phyloP scores from a whole-genome alignment of 768 basidiomycete genomes.

The Pholiota microspora region DNA sequence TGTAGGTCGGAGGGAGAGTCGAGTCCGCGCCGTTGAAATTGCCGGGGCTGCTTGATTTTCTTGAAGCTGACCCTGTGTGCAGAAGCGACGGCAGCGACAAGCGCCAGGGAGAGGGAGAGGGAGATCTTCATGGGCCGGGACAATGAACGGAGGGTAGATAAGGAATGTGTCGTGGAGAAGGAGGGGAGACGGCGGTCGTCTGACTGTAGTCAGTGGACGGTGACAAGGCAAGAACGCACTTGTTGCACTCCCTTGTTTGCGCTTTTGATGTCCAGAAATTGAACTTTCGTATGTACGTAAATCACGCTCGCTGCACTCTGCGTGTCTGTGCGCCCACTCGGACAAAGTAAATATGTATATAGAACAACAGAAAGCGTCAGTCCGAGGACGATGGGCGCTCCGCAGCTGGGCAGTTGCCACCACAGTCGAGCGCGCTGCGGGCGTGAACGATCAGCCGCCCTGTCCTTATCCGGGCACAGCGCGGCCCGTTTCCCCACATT shows the following conservation, averaged over 20 bases:
- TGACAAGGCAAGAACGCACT: conserved; percentile 1
- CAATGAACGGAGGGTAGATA: conserved; percentile 21
- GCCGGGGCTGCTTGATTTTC: conserved; percentile 34
- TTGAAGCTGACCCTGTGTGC: conserved; percentile 49
- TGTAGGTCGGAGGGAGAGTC: conserved; percentile 28
- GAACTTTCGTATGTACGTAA: not conserved
- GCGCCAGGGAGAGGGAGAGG: conserved; percentile 34
- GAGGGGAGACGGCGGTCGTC: conserved; percentile 15
- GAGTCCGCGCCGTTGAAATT: conserved; percentile 36
- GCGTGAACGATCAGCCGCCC: not conserved
- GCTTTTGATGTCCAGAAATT: conserved; percentile 6
- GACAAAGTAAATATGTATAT: not conserved
- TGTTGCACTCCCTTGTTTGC: conserved; percentile 16
- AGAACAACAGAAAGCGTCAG: not conserved
- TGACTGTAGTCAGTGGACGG: not conserved
- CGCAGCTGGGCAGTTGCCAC: conserved; percentile 2
- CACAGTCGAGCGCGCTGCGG: not conserved
- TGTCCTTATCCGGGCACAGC: not conserved
- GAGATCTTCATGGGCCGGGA: conserved; percentile 38
- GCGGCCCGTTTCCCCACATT: conserved; percentile 2
- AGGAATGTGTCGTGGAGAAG: conserved; percentile 23
- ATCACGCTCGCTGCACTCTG: not conserved
- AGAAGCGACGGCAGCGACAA: conserved; percentile 36
- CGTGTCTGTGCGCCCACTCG: not conserved
- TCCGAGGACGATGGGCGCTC: conserved; percentile 1